Evolutionary conservation across 768 basidiomycete genomes (phyloP).

Genomic region (Pulveroboletus ravenelii): DNA sequence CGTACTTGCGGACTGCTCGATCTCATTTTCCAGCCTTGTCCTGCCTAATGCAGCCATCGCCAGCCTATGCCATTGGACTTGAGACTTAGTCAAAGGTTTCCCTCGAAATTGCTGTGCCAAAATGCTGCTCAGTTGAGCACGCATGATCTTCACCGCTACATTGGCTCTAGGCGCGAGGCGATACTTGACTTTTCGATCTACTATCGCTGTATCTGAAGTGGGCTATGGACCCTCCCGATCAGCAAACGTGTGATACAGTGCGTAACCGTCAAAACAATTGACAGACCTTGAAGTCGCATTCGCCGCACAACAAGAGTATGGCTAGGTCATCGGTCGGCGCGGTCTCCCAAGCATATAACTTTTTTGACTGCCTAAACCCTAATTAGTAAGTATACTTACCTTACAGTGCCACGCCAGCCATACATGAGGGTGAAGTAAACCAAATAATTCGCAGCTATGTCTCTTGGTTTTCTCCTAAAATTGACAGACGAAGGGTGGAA

Average conservation of each 20-base stretch:
- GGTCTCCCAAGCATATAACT: slow-evolving; percentile 90
- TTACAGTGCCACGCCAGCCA: slow-evolving; percentile 13
- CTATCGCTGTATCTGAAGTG: slow-evolving; percentile 58
- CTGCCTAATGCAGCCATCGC: slow-evolving; percentile 60
- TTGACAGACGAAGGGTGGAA: slow-evolving; percentile 95
- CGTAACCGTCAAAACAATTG: not conserved
- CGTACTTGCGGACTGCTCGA: slow-evolving; percentile 7
- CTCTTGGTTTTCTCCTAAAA: slow-evolving; percentile 59
- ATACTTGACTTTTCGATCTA: slow-evolving; percentile 86
- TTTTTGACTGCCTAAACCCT: slow-evolving; percentile 80
- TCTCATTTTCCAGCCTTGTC: slow-evolving; percentile 35
- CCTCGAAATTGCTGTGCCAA: slow-evolving; percentile 66
- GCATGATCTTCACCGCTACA: slow-evolving; percentile 76
- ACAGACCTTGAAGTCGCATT: slow-evolving; percentile 79
- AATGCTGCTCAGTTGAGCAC: slow-evolving; percentile 53
- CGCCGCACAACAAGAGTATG: slow-evolving; percentile 81
- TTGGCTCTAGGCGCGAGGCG: slow-evolving; percentile 64
- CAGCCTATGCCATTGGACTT: slow-evolving; percentile 69
- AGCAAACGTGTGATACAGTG: not conserved
- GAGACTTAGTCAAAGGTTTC: slow-evolving; percentile 52
- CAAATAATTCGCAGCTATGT: slow-evolving; percentile 72
- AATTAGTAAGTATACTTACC: slow-evolving; percentile 2
- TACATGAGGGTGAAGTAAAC: slow-evolving; percentile 88
- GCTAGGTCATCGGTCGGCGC: slow-evolving; percentile 83
- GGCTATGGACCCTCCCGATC: slow-evolving; percentile 42